Conservation (phyloP, 768 basidiomycete species). For the Leucosporidium scottii region DNA sequence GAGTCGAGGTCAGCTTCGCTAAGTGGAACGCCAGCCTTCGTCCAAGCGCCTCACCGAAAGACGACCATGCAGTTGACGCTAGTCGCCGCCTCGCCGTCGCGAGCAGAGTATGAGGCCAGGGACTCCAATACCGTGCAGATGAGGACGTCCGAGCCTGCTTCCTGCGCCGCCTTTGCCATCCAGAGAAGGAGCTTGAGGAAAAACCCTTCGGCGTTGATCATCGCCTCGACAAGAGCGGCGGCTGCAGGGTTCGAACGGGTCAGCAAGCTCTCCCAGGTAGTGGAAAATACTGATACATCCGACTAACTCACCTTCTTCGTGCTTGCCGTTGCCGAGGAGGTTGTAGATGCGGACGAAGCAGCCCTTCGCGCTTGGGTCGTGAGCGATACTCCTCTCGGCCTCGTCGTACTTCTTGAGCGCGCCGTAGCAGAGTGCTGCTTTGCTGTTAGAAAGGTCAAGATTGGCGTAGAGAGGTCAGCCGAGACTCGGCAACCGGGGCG, state of each 20-base stretch:
- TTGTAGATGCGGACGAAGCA: constrained; percentile 18
- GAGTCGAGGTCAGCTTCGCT: no score
- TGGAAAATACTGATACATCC: no score
- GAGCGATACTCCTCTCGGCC: constrained; percentile 2
- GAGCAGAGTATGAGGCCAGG: background rate
- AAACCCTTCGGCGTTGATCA: constrained; percentile 5
- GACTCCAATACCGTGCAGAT: background rate
- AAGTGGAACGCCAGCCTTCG: no score
- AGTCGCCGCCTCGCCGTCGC: no score
- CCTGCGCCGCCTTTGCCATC: constrained; percentile 8
- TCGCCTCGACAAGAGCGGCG: background rate
- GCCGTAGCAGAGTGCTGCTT: background rate
- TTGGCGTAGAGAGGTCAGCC: no score
- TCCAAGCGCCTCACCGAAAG: no score
- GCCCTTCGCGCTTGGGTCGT: constrained; percentile 3
- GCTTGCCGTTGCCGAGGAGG: background rate
- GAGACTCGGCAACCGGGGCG: no score
- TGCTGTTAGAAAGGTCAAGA: background rate
- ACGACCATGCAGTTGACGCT: no score
- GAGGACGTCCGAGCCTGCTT: background rate
- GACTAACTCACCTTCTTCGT: background rate
- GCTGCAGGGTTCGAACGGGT: background rate
- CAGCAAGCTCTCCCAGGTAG: accelerated
- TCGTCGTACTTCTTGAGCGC: background rate
- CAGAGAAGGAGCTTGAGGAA: constrained; percentile 3